Evolutionary conservation across 192 early-diverging fungal genomes (phyloP).

Genomic region (Dimargaris cristalligena): DNA sequence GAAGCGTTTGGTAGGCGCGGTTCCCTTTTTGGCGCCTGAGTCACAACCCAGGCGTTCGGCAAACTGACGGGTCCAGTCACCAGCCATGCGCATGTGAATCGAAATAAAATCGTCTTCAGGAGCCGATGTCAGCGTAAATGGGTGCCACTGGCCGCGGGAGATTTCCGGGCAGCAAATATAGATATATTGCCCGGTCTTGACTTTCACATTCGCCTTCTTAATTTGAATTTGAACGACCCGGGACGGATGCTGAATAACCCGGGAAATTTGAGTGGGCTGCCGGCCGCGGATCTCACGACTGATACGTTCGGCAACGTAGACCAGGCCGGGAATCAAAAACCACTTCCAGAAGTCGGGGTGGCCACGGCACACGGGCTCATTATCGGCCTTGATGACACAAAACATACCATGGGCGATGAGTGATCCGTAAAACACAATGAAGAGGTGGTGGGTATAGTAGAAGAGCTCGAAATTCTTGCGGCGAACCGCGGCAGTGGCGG

Average conservation of each 20-base stretch:
- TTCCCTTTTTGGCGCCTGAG: background rate
- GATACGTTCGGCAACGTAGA: constrained; percentile 52
- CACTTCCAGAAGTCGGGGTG: constrained; percentile 62
- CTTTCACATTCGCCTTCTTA: constrained; percentile 35
- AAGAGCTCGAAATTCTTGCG: constrained; percentile 43
- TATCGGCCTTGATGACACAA: constrained; percentile 41
- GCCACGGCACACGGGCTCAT: constrained; percentile 32
- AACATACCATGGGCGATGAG: constrained; percentile 59
- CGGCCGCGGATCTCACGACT: constrained; percentile 50
- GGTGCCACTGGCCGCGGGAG: constrained; percentile 55
- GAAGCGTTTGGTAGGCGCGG: constrained; percentile 1
- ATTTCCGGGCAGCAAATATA: constrained; percentile 61
- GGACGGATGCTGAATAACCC: constrained; percentile 71
- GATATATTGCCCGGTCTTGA: constrained; percentile 64
- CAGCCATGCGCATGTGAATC: constrained; percentile 61
- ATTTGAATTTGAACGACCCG: constrained; percentile 71
- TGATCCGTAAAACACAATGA: constrained; percentile 53
- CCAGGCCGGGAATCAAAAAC: constrained; percentile 39
- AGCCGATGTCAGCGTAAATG: constrained; percentile 69
- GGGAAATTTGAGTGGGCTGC: constrained; percentile 48
- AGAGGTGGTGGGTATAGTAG: constrained; percentile 78
- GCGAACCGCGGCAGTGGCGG: constrained; percentile 22
- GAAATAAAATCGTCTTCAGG: constrained; percentile 59
- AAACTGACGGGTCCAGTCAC: constrained; percentile 57
- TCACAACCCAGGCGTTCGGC: constrained; percentile 40